Evolutionary conservation across 1,284 basidiomycete genomes (phyloP).

Genomic region (Ganoderma boninense): DNA sequence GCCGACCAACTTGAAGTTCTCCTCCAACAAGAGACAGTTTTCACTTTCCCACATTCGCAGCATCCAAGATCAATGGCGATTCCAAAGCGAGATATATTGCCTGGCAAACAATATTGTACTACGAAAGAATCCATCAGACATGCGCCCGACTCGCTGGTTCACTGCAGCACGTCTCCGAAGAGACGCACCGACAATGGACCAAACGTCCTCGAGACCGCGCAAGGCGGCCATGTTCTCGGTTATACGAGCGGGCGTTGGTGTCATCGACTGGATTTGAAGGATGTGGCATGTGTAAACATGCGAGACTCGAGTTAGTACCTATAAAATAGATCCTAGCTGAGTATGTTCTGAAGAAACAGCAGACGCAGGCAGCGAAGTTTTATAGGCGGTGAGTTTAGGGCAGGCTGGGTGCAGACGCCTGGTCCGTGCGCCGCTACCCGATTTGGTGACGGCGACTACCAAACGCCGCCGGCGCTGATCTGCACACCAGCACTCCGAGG

Average conservation of each 20-base stretch:
- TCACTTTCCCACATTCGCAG: too few relatives aligned
- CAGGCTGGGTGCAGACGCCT: constrained; percentile 17
- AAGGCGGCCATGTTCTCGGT: constrained; percentile 53
- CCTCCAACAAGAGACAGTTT: too few relatives aligned
- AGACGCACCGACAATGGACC: constrained; percentile 22
- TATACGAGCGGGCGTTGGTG: constrained; percentile 71
- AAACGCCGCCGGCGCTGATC: neutral
- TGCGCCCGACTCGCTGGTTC: constrained; percentile 31
- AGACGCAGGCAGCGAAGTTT: constrained; percentile 60
- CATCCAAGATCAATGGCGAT: too few relatives aligned
- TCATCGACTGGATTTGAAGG: constrained; percentile 86
- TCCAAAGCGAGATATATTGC: too few relatives aligned
- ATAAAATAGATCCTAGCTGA: constrained; percentile 90
- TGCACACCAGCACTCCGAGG: neutral
- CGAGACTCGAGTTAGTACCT: constrained; percentile 90
- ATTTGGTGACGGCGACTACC: neutral
- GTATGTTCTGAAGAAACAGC: constrained; percentile 75
- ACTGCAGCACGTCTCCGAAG: constrained; percentile 24
- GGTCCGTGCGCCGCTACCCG: constrained; percentile 26
- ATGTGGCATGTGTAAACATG: constrained; percentile 88
- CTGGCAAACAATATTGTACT: too few relatives aligned
- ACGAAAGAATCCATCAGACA: constrained; percentile 32
- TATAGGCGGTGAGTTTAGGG: constrained; percentile 30
- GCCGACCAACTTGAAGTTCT: too few relatives aligned
- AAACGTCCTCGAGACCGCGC: constrained; percentile 30